Evolutionary conservation across 768 basidiomycete species (phyloP), one percentile per base, ranked within the genome.

Genomic region (Podaxis pistillaris): DNA sequence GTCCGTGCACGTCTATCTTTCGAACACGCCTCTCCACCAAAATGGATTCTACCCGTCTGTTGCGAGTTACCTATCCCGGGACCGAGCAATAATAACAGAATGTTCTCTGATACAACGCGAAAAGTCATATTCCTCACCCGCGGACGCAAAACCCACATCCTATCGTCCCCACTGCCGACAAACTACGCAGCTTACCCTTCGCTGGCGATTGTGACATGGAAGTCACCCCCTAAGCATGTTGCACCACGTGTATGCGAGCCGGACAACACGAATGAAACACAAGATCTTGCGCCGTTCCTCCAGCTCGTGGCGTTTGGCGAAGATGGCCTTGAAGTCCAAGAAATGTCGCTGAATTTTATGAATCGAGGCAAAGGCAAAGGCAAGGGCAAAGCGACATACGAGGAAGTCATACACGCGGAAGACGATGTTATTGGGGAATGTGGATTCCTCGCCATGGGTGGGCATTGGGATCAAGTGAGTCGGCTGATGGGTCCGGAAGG

Each of bases 321-420:
- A 58, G 81, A 85, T 60, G 91, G 91, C 11, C 66, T 94, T 15
- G 92, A 94, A 70, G 82, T 87, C 2, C 86, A 89, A 64, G 93
- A 94, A 72, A 70, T 88, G 33, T 73, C 83, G 1, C 72, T 91
- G 11, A 72, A 81, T 9, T 80, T 81, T 59, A 71, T 91, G 46
- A 73, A 67, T 19, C 50, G 46, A 77, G 78, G 33, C 82, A 84
- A 70, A 80, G 81, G 36, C 83, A 86, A 71, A 79, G 78, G 36
- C 83, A 86, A 71, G 79, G 78, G 4, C 79, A 84, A 73, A 68
- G 78, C 51, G 74, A 76, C 62, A 71, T 71, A 72, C 1, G 83
- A 81, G 22, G 84, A 88, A 15, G 75, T 79, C 1, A 60, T 84
- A 1, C 79, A 81, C 19, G 82, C 82, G 3, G 85, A 87, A 62